Conservation (phyloP, 345 rosid genomes). For the Heritiera fomes region DNA sequence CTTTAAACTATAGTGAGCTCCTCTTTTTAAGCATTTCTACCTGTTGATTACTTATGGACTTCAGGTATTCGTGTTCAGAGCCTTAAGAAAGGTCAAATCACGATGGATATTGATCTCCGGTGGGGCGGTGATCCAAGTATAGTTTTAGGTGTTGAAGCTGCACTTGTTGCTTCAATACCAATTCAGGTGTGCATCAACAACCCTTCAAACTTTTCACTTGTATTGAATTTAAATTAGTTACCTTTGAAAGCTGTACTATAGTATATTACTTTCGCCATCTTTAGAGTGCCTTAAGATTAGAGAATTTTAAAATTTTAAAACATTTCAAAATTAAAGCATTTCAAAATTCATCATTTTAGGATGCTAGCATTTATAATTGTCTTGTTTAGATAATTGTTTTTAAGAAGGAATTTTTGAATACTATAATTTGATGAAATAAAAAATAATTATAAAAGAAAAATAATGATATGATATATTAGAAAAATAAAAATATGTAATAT, state of each 20-base stretch:
- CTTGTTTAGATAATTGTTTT: too few species aligned
- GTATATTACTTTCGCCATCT: neutral
- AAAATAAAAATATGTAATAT: too few species aligned
- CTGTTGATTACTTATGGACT: slow-evolving; percentile 19
- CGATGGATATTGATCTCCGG: slow-evolving; percentile 93
- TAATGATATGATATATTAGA: too few species aligned
- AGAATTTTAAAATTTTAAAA: too few species aligned
- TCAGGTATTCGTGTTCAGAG: slow-evolving; percentile 98
- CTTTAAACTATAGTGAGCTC: slow-evolving; percentile 30
- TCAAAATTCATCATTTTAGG: too few species aligned
- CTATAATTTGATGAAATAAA: too few species aligned
- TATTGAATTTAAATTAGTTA: neutral
- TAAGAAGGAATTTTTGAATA: too few species aligned
- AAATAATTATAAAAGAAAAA: too few species aligned
- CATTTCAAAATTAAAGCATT: too few species aligned
- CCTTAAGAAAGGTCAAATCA: slow-evolving; percentile 93
- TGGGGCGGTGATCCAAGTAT: slow-evolving; percentile 99
- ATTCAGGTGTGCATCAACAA: slow-evolving; percentile 64
- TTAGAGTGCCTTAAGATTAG: too few species aligned
- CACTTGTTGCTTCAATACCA: slow-evolving; percentile 96
- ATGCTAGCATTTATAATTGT: too few species aligned
- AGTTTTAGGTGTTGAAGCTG: slow-evolving; percentile 87
- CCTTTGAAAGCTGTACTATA: slow-evolving; percentile 11
- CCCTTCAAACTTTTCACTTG: neutral
- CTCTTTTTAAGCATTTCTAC: slow-evolving; percentile 6